Conservation (phyloP, 2,329 filamentous ascomycete species). For the Cladophialophora carrionii region DNA sequence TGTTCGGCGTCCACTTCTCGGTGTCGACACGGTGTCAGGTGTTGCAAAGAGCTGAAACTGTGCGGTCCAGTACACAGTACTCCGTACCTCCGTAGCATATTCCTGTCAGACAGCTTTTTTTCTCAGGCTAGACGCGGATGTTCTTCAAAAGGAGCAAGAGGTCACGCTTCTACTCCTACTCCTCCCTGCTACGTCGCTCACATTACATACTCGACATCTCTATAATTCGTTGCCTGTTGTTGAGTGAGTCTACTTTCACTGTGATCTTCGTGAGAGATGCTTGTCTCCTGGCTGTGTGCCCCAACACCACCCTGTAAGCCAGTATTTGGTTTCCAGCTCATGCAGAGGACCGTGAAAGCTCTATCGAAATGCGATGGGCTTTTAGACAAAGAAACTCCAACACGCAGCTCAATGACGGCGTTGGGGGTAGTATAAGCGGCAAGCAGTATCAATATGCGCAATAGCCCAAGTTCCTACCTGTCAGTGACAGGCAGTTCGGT, state of each 20-base stretch:
- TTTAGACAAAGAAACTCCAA: not conserved
- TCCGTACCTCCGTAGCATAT: too few relatives aligned
- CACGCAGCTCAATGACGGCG: not conserved
- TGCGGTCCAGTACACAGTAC: not conserved
- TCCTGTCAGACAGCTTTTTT: not conserved
- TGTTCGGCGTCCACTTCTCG: too few relatives aligned
- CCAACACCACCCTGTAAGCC: not conserved
- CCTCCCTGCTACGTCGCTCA: not conserved
- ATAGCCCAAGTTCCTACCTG: not conserved
- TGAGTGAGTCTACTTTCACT: not conserved
- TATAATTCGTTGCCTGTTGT: not conserved
- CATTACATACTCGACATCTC: not conserved
- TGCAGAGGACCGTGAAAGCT: not conserved
- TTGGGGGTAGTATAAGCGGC: not conserved
- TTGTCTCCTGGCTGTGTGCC: not conserved
- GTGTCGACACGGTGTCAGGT: too few relatives aligned
- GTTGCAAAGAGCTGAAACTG: too few relatives aligned
- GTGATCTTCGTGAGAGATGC: not conserved
- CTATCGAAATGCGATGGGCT: not conserved
- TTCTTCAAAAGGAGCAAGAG: slow-evolving; percentile 19
- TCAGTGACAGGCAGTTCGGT: not conserved
- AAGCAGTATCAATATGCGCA: not conserved
- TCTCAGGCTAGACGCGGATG: not conserved
- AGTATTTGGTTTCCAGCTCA: not conserved
- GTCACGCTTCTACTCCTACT: slow-evolving; percentile 1